Evolutionary conservation across 768 basidiomycete genomes (phyloP).

Genomic region (Suillus spraguei): DNA sequence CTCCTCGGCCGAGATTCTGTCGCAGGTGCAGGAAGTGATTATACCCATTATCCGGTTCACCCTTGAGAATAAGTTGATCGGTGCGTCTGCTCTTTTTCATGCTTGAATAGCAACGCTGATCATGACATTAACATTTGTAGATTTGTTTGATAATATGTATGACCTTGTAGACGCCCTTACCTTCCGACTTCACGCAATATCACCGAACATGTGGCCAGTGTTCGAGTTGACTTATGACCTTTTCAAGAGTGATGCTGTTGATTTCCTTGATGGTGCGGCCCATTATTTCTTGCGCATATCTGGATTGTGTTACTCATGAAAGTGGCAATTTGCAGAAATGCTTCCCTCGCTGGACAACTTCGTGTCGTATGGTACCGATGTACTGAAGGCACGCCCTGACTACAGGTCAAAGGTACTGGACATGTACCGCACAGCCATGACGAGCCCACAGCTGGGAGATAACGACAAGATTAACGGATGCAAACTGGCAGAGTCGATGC

Average conservation of each 20-base stretch:
- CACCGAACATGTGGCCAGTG: constrained; percentile 85
- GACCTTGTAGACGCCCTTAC: constrained; percentile 85
- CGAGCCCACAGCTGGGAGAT: constrained; percentile 73
- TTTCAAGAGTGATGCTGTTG: constrained; percentile 82
- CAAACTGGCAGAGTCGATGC: constrained; percentile 80
- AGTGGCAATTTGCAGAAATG: constrained; percentile 62
- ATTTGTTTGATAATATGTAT: constrained; percentile 86
- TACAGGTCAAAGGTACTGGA: constrained; percentile 83
- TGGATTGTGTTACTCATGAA: neutral
- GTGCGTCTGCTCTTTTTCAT: constrained; percentile 40
- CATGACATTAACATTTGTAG: constrained; percentile 36
- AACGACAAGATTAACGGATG: constrained; percentile 83
- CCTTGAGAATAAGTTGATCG: constrained; percentile 74
- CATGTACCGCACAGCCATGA: constrained; percentile 78
- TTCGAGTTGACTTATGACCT: constrained; percentile 81
- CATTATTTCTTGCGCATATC: neutral
- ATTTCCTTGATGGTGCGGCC: constrained; percentile 79
- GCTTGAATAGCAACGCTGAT: neutral
- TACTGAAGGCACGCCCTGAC: constrained; percentile 70
- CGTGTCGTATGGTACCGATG: constrained; percentile 78
- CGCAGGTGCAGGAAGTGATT: constrained; percentile 80
- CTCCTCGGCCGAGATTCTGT: constrained; percentile 69
- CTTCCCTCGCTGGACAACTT: constrained; percentile 88
- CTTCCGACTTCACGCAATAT: constrained; percentile 76
- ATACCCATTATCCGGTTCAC: constrained; percentile 79